Evolutionary conservation across 2,329 filamentous ascomycete genomes (phyloP).

Genomic region (Pseudogymnoascus sp.): DNA sequence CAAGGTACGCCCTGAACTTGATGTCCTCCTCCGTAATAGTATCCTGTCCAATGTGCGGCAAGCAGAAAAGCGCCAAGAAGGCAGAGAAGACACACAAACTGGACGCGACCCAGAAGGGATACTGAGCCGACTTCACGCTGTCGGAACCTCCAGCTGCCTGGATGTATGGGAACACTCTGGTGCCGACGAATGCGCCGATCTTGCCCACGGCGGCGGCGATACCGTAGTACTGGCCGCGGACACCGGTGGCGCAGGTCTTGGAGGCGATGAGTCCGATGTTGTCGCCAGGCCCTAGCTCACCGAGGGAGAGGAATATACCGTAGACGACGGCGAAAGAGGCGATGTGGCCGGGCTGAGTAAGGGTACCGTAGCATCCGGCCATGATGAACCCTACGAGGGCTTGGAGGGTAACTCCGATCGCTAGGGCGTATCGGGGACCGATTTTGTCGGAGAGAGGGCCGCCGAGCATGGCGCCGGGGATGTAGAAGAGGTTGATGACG

Average conservation of each 20-base stretch:
- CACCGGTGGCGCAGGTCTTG: slow-evolving; percentile 79
- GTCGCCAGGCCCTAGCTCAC: slow-evolving; percentile 79
- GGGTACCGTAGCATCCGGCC: slow-evolving; percentile 65
- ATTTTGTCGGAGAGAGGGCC: slow-evolving; percentile 70
- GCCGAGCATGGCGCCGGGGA: slow-evolving; percentile 72
- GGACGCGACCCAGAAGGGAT: slow-evolving; percentile 83
- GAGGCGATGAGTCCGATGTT: slow-evolving; percentile 83
- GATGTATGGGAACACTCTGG: slow-evolving; percentile 72
- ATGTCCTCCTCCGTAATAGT: slow-evolving; percentile 73
- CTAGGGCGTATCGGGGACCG: slow-evolving; percentile 68
- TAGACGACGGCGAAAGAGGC: slow-evolving; percentile 73
- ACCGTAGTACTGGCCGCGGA: slow-evolving; percentile 72
- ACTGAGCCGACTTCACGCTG: slow-evolving; percentile 65
- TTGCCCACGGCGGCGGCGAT: slow-evolving; percentile 68
- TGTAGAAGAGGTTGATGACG: slow-evolving; percentile 80
- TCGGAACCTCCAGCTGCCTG: slow-evolving; percentile 48
- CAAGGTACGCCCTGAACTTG: slow-evolving; percentile 66
- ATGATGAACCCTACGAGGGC: slow-evolving; percentile 80
- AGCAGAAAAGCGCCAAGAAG: slow-evolving; percentile 57
- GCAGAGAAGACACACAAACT: slow-evolving; percentile 70
- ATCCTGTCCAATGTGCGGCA: slow-evolving; percentile 76
- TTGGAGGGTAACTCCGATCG: slow-evolving; percentile 62
- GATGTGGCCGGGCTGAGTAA: slow-evolving; percentile 60
- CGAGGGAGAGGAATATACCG: slow-evolving; percentile 67
- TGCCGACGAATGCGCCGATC: slow-evolving; percentile 77